Evolutionary conservation across 306 rosid species (phyloP).

Genomic region (Medicago arabica): DNA sequence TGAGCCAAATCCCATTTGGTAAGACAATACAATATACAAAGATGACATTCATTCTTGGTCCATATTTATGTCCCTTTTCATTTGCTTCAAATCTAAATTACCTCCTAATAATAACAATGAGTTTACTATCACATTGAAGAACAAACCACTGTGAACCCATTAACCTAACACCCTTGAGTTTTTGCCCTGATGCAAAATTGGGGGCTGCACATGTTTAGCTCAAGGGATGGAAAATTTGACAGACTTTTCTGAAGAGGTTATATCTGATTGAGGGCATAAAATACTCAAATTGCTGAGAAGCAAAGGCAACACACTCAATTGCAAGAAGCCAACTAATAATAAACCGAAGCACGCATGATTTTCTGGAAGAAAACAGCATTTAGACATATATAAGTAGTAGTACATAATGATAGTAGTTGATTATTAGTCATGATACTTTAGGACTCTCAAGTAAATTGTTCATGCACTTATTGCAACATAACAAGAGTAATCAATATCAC

Average conservation of each 20-base stretch:
- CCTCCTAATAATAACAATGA: background rate
- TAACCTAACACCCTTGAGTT: too few relatives aligned
- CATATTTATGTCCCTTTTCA: background rate
- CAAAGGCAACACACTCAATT: background rate
- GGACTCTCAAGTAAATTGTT: background rate
- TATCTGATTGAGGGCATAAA: too few relatives aligned
- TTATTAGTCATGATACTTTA: background rate
- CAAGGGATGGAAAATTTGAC: too few relatives aligned
- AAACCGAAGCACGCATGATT: background rate
- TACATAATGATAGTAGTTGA: background rate
- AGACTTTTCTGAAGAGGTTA: too few relatives aligned
- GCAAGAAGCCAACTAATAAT: background rate
- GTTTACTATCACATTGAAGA: background rate
- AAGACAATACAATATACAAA: too few relatives aligned
- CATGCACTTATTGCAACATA: background rate
- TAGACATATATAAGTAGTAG: background rate
- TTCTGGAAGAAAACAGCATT: background rate
- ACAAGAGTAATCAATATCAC: background rate
- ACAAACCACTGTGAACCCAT: too few relatives aligned
- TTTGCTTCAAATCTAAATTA: background rate
- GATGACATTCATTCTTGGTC: too few relatives aligned
- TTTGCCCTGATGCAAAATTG: too few relatives aligned
- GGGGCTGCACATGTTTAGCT: too few relatives aligned
- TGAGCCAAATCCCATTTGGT: background rate
- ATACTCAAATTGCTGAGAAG: too few relatives aligned